These are phyloP conservation scores for Fusarium sp. DNA, from an alignment of 2,329 filamentous ascomycete species.

Conservation along the genomic window DNA sequence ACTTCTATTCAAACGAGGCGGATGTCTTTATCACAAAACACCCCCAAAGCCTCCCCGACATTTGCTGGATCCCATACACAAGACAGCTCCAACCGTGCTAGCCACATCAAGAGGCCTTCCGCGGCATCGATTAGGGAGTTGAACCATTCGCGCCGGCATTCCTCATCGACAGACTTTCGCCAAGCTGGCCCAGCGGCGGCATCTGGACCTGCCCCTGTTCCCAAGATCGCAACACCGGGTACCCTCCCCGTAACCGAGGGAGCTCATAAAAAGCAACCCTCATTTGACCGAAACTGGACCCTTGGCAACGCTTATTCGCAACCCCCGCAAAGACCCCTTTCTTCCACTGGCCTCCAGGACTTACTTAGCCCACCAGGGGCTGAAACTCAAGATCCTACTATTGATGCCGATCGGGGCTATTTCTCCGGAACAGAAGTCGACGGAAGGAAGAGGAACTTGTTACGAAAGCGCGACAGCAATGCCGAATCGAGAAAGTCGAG, in stretches of 20 bases:
- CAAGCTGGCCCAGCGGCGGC: constrained; percentile 46
- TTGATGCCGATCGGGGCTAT: constrained; percentile 86
- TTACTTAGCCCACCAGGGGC: constrained; percentile 53
- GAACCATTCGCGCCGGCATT: constrained; percentile 87
- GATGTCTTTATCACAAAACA: constrained; percentile 60
- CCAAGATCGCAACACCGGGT: constrained; percentile 57
- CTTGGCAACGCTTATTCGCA: constrained; percentile 63
- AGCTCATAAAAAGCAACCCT: constrained; percentile 72
- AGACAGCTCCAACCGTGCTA: constrained; percentile 59
- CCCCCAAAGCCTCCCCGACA: constrained; percentile 60
- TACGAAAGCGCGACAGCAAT: constrained; percentile 79
- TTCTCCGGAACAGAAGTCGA: constrained; percentile 92
- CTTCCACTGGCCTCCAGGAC: constrained; percentile 64
- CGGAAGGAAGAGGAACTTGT: constrained; percentile 76
- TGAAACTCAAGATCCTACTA: constrained; percentile 59
- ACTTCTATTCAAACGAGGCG: constrained; percentile 61
- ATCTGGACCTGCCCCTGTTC: constrained; percentile 40
- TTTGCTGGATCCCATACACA: constrained; percentile 54
- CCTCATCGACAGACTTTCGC: constrained; percentile 78
- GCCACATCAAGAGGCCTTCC: constrained; percentile 73
- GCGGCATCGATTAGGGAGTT: constrained; percentile 84
- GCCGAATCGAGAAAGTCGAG: constrained; percentile 78
- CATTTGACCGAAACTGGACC: constrained; percentile 78
- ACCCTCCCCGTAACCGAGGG: constrained; percentile 55
- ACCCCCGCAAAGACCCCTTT: constrained; percentile 59